phyloP scores from a whole-genome alignment of 1,284 basidiomycete species.

The Austroboletus novae-zelandiae region DNA sequence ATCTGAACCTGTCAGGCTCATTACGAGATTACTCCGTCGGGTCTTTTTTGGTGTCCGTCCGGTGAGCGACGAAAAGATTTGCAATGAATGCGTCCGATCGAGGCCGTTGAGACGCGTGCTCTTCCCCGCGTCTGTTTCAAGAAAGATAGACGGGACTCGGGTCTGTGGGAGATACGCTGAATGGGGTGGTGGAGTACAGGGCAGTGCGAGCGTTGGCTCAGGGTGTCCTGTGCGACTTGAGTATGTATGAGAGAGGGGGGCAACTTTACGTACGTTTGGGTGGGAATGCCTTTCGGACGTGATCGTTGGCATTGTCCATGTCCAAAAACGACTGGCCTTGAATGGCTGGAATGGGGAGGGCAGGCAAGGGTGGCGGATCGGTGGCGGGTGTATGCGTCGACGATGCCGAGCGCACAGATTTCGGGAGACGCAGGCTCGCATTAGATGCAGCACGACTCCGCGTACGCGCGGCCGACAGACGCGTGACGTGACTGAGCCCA shows the following conservation, averaged over 20 bases:
- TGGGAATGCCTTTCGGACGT: constrained; percentile 7
- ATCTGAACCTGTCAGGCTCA: constrained; percentile 17
- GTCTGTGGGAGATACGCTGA: constrained; percentile 21
- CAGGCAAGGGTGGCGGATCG: constrained; percentile 24
- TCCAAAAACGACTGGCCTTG: constrained; percentile 27
- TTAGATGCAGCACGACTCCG: constrained; percentile 30
- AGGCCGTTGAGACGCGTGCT: constrained; percentile 6
- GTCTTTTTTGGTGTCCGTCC: neutral
- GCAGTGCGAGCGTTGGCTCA: constrained; percentile 18
- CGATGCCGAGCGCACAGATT: constrained; percentile 17
- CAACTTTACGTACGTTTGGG: constrained; percentile 15
- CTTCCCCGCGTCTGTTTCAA: constrained; percentile 17
- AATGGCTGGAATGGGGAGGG: constrained; percentile 7
- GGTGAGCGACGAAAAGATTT: constrained; percentile 17
- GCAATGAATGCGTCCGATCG: constrained; percentile 20
- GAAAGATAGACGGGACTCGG: constrained; percentile 25
- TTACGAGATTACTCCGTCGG: constrained; percentile 28
- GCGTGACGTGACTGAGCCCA: constrained; percentile 14
- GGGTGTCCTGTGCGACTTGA: constrained; percentile 10
- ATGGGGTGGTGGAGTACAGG: constrained; percentile 18
- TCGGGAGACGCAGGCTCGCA: constrained; percentile 30
- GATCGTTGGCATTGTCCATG: constrained; percentile 22
- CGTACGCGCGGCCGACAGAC: constrained; percentile 23
- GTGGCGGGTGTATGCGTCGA: neutral
- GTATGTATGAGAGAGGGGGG: neutral